Percentiles rank a stretch among this genome's conserved stretches.
These are phyloP conservation scores for Euryodendron excelsum DNA, from an alignment of 148 eudicot genomes.

Conservation along the genomic window DNA sequence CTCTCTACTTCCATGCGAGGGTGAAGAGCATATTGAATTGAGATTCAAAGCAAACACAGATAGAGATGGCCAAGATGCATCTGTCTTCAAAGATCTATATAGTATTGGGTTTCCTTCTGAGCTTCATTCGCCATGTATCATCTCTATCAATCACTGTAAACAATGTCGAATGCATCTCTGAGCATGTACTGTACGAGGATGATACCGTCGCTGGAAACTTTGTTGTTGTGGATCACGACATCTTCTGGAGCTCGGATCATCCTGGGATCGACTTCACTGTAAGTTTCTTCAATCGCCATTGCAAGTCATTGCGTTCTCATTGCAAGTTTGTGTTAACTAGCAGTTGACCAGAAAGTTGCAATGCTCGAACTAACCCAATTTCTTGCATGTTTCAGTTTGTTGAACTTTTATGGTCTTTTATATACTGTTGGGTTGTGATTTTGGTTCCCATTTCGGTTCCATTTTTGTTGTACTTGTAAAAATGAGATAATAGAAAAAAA, in stretches of 20 bases:
- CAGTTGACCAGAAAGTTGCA: no score
- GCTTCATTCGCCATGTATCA: constrained; percentile 28
- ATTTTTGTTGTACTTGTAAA: no score
- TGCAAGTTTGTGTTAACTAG: neutral
- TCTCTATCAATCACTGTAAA: constrained; percentile 67
- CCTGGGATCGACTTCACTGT: constrained; percentile 90
- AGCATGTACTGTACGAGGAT: constrained; percentile 78
- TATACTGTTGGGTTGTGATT: no score
- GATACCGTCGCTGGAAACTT: constrained; percentile 80
- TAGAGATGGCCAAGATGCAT: neutral
- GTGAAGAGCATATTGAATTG: neutral
- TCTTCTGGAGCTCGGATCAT: constrained; percentile 83
- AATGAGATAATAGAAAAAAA: no score
- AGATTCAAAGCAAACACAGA: neutral
- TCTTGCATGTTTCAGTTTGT: no score
- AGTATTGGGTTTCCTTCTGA: constrained; percentile 11
- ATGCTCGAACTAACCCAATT: no score
- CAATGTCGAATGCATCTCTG: constrained; percentile 71
- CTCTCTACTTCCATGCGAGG: neutral
- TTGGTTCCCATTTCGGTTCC: no score
- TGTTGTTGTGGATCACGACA: constrained; percentile 82
- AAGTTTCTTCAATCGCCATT: neutral
- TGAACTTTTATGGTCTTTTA: no score
- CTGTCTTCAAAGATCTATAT: neutral
- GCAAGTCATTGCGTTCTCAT: neutral